Evolutionary conservation across 2,329 filamentous ascomycete species (phyloP), one percentile per base, ranked within the genome.

Genomic region (Myriosclerotinia scirpicola): DNA sequence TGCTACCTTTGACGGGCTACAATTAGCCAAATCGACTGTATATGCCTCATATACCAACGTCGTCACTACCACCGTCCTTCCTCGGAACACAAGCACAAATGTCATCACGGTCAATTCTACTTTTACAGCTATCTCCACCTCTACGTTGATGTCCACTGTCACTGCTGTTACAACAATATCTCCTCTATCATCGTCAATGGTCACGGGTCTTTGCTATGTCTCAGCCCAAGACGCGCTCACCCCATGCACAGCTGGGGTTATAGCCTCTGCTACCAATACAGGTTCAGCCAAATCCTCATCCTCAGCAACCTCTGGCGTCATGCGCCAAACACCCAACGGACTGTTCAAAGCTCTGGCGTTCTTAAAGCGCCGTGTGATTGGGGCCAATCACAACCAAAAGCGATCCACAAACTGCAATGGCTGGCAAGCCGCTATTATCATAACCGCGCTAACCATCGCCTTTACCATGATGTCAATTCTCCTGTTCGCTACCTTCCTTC

Each of bases 401-500:
- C 56, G 56, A 36, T 42, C 1, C 1, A 14, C 12, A 4, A 15
- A 6, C 14, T 59, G 56, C 5, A 3, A 15, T 36, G 42, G 26
- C 12, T 59, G 56, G 56, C 26, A 59, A 6, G 42, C 56, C 42
- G 30, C 17, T 48, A 48, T 59, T 11, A 46, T 48, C 5, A 36
- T 59, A 20, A 59, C 56, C 36, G 56, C 56, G 17, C 14, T 59
- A 4, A 20, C 44, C 11, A 59, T 59, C 26, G 42, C 56, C 6
- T 59, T 59, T 4, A 48, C 56, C 5, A n/a, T 59, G 7, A 20
- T 59, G 1, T 59, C 56, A n/a, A 59, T 59, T 5, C 56, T 59
- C 0, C 36, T 34, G 20, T 59, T 59, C 11, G 42, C 42, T 6
- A 59, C 56, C 20, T 22, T 59, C 2, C 1, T 48, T 14, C 17